These are phyloP conservation scores for Clonostachys rosea DNA, from an alignment of 2,329 filamentous ascomycete species.

Conservation along the genomic window DNA sequence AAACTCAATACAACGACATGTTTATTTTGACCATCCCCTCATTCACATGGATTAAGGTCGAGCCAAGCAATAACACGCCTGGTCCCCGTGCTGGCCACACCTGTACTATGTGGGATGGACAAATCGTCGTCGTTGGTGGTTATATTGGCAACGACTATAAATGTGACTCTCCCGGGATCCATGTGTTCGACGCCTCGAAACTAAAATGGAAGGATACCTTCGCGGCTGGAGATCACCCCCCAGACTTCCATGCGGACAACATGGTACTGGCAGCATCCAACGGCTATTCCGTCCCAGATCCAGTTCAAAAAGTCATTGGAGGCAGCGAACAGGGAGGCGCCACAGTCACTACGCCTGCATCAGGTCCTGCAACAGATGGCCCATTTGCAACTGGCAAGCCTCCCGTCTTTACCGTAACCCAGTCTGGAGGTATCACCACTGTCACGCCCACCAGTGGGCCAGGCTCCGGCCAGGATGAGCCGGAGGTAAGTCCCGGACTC, in stretches of 20 bases:
- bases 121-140: constrained; percentile 62
- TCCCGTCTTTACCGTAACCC: constrained; percentile 63
- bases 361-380: constrained; percentile 55
- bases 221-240: constrained; percentile 52
- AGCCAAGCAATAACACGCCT: constrained; percentile 50
- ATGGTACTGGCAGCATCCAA: constrained; percentile 37
- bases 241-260: constrained; percentile 47
- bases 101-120: constrained; percentile 52
- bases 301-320: constrained; percentile 44
- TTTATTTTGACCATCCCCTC: constrained; percentile 59
- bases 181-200: constrained; percentile 66
- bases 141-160: constrained; percentile 40
- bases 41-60: constrained; percentile 59
- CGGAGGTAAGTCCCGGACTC: constrained; percentile 20
- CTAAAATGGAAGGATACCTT: constrained; percentile 56
- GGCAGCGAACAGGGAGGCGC: constrained; percentile 47
- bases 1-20: constrained; percentile 59
- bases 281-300: constrained; percentile 47
- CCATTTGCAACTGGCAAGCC: constrained; percentile 68
- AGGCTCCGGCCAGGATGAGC: constrained; percentile 11
- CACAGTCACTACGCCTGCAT: constrained; percentile 41
- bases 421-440: constrained; percentile 40
- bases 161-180: constrained; percentile 55
- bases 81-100: constrained; percentile 37
- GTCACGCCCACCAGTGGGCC: constrained; percentile 17